These are phyloP conservation scores for Hemileccinum rubropunctum DNA, from an alignment of 768 basidiomycete genomes.

Conservation along the genomic window DNA sequence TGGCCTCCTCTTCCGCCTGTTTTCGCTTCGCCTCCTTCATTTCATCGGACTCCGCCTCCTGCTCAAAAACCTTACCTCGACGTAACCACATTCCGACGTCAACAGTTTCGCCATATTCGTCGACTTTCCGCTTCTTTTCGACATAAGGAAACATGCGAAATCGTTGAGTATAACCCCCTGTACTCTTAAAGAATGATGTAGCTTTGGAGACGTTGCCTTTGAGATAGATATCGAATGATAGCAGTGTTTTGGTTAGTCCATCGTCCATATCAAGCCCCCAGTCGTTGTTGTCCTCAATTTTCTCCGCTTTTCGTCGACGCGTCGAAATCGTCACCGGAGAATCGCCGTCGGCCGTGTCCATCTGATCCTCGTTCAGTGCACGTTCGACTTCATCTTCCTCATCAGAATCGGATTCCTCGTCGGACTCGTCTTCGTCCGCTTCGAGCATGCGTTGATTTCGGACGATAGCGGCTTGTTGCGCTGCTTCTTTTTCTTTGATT, in stretches of 20 bases:
- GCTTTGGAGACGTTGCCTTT: conserved; percentile 92
- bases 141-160: conserved; percentile 98
- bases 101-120: conserved; percentile 93
- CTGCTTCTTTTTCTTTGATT: conserved; percentile 79
- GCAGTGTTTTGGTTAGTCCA: conserved; percentile 62
- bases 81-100: conserved; percentile 96
- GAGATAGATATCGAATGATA: conserved; percentile 95
- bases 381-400: conserved; percentile 58
- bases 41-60: conserved; percentile 84
- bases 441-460: conserved; percentile 88
- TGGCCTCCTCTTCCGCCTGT: conserved; percentile 72
- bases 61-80: conserved; percentile 87
- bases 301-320: conserved; percentile 44
- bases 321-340: conserved; percentile 19
- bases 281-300: conserved; percentile 51
- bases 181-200: conserved; percentile 83
- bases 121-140: conserved; percentile 88
- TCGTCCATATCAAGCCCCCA: conserved; percentile 80
- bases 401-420: conserved; percentile 63
- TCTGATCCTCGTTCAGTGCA: conserved; percentile 48
- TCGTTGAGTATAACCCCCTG: conserved; percentile 67
- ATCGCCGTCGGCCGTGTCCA: conserved; percentile 42
- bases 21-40: conserved; percentile 66
- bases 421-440: conserved; percentile 89
- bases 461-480: conserved; percentile 78